phyloP scores from a whole-genome alignment of 2,329 filamentous ascomycete genomes.

The Paecilomyces dactylethromorphus region DNA sequence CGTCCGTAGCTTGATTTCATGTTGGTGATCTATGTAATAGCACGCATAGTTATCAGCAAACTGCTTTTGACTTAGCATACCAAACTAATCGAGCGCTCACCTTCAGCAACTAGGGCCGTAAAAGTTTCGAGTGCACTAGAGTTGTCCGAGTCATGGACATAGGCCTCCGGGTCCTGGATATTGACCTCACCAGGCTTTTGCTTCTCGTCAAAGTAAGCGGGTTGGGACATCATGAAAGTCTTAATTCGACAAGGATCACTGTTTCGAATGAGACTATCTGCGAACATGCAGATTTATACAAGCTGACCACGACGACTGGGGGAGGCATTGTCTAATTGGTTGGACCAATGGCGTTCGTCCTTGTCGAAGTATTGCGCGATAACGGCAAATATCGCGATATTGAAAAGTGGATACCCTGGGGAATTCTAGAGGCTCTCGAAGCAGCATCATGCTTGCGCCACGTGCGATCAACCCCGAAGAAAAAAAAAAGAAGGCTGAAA shows the following conservation, averaged over 20 bases:
- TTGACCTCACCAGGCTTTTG: background rate
- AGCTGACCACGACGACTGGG: background rate
- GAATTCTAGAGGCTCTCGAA: background rate
- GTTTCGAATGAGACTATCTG: background rate
- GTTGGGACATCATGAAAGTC: background rate
- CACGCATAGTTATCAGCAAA: background rate
- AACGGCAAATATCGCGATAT: background rate
- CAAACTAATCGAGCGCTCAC: constrained; percentile 8
- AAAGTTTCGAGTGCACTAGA: constrained; percentile 11
- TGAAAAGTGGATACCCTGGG: background rate
- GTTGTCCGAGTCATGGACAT: constrained; percentile 1
- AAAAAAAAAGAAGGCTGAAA: background rate
- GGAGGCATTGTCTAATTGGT: background rate
- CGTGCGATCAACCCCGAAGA: background rate
- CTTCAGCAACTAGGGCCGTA: constrained; percentile 21
- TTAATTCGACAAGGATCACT: background rate
- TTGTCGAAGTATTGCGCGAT: background rate
- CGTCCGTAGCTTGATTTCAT: constrained; percentile 48
- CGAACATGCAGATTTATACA: background rate
- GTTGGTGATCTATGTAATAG: constrained; percentile 31
- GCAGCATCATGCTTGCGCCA: background rate
- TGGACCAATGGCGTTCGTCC: background rate
- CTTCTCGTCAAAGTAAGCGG: background rate
- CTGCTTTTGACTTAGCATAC: background rate
- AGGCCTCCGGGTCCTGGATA: constrained; percentile 1